Evolutionary conservation across 768 basidiomycete species (phyloP).

Genomic region (Collybiopsis luxurians): DNA sequence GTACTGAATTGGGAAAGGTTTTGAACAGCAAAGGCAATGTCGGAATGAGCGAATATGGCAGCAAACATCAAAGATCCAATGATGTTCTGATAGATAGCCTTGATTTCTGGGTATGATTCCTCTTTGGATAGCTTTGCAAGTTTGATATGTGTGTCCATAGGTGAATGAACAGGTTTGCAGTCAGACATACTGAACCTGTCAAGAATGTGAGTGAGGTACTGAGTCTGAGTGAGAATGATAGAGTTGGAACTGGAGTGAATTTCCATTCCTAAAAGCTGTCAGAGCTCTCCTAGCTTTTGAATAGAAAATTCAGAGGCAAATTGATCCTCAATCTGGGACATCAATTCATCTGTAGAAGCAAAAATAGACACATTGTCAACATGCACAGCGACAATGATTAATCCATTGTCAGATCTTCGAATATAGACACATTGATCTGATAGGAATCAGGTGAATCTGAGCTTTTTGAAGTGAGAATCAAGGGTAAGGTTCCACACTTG

Average conservation of each 20-base stretch:
- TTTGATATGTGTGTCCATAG: conserved; percentile 12
- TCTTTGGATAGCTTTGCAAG: conserved; percentile 12
- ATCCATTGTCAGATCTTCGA: conserved; percentile 6
- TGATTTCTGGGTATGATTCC: background rate
- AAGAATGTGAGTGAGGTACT: background rate
- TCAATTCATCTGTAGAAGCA: too few relatives aligned
- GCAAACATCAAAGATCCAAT: conserved; percentile 24
- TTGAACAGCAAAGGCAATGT: conserved; percentile 22
- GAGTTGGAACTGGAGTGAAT: background rate
- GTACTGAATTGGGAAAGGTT: conserved; percentile 22
- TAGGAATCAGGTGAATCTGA: conserved; percentile 12
- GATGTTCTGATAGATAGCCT: conserved; percentile 15
- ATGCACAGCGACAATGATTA: too few relatives aligned
- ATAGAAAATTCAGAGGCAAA: background rate
- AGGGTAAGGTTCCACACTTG: conserved; percentile 26
- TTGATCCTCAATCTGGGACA: too few relatives aligned
- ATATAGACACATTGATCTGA: conserved; percentile 17
- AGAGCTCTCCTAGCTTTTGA: conserved; percentile 11
- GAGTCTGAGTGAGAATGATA: background rate
- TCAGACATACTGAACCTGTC: conserved; percentile 13
- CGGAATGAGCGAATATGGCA: conserved; percentile 21
- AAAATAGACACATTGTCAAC: background rate
- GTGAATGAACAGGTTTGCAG: conserved; percentile 17
- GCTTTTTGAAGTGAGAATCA: conserved; percentile 3
- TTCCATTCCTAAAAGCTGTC: conserved; percentile 20